These are phyloP conservation scores for Prunella vulgaris DNA, from an alignment of 257 asterid species.

Conservation along the genomic window DNA sequence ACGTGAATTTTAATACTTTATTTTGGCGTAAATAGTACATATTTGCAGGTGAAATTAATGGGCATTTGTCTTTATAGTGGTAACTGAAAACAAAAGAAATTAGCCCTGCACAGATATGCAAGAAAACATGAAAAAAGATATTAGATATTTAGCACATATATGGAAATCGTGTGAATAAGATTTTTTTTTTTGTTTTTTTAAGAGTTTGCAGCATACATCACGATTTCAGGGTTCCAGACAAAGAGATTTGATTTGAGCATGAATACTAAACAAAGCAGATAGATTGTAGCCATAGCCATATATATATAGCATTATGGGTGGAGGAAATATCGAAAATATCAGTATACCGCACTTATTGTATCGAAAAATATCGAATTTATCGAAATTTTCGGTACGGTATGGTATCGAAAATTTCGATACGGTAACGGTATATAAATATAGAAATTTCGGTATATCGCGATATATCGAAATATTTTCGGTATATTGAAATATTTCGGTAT, in stretches of 20 bases:
- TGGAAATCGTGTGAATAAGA: slow-evolving; percentile 11
- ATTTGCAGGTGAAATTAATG: not conserved
- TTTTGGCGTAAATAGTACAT: not conserved
- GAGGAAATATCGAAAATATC: too few species aligned
- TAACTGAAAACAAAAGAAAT: not conserved
- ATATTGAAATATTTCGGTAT: too few species aligned
- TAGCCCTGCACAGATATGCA: not conserved
- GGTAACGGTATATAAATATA: too few species aligned
- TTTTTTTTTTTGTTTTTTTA: too few species aligned
- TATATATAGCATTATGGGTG: too few species aligned
- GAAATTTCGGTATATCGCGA: too few species aligned
- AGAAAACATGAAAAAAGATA: slow-evolving; percentile 17
- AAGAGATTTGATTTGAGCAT: slow-evolving; percentile 2
- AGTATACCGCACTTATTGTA: too few species aligned
- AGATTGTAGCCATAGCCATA: not conserved
- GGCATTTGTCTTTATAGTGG: not conserved
- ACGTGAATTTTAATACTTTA: not conserved
- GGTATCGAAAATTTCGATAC: too few species aligned
- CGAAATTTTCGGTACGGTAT: too few species aligned
- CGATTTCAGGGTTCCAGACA: slow-evolving; percentile 13
- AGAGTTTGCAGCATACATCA: not conserved
- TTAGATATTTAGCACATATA: not conserved
- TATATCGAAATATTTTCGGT: too few species aligned
- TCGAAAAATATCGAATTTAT: too few species aligned
- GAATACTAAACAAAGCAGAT: not conserved